These are phyloP conservation scores for Kwoniella mangroviensis DNA, from an alignment of 768 basidiomycete species.

Conservation along the genomic window DNA sequence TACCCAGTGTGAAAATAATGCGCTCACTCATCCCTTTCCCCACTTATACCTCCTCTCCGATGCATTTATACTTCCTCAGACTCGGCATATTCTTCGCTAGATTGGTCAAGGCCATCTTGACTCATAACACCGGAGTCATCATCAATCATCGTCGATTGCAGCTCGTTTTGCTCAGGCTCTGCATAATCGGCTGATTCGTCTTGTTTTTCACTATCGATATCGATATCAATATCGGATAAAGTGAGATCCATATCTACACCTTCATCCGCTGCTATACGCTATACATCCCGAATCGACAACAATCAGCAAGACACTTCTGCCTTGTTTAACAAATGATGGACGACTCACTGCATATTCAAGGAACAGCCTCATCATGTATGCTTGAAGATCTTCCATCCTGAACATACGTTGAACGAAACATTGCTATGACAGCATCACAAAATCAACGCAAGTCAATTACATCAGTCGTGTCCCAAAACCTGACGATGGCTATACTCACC, in stretches of 20 bases:
- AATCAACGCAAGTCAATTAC: no score
- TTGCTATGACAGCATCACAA: slow-evolving; percentile 17
- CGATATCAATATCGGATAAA: slow-evolving; percentile 1
- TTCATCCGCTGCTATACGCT: slow-evolving; percentile 50
- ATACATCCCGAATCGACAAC: background rate
- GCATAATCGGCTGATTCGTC: background rate
- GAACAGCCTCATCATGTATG: slow-evolving; percentile 59
- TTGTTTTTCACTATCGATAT: background rate
- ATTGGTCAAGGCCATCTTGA: background rate
- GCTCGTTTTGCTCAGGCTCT: background rate
- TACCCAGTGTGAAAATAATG: no score
- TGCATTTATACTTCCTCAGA: no score
- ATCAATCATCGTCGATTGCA: background rate
- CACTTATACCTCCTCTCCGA: background rate
- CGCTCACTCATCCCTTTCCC: background rate
- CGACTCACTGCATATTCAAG: slow-evolving; percentile 57
- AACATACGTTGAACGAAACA: slow-evolving; percentile 57
- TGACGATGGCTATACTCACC: slow-evolving; percentile 31
- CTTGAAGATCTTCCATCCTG: slow-evolving; percentile 56
- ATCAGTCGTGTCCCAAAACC: no score
- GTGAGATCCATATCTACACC: slow-evolving; percentile 46
- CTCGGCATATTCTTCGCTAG: background rate
- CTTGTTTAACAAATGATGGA: background rate
- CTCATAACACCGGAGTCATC: background rate
- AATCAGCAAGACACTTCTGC: background rate